Base-by-base conservation (phyloP, 139 green algal species). In the Tetraselmis striata region DNA sequence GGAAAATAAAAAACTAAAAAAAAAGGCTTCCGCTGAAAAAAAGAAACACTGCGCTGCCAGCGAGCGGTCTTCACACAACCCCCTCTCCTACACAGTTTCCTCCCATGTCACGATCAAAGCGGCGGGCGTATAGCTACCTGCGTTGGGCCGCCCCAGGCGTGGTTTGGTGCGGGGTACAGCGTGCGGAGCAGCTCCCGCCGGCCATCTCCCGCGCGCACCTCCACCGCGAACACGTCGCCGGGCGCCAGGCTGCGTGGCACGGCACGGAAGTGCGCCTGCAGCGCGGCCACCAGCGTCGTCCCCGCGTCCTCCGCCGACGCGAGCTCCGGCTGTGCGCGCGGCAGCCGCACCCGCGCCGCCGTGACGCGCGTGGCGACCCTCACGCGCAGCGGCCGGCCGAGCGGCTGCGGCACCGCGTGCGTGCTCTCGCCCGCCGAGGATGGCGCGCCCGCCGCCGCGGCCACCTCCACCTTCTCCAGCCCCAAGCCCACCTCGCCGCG, bases 171-270 rank as follows among this genome's bases (percentile, higher is more conserved):
- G 28, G 5, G 1, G 75, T 30, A 24, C 2, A 25, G 18, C 1
- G 27, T 11, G 23, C 26, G 76, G 29, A 29, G 59, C 26, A 82
- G 77, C 59, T 74, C 78, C 28, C 28, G 80, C 78, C 82, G 29
- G 5, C 79, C 28, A 27, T 18, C 58, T n/a, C 32, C 59, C 59
- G 29, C 58, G 24, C 28, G 27, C 28, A 58, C 2, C 1, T 78
- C 81, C 79, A 87, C 84, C 2, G 78, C 84, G 77, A 91, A 79
- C 45, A 91, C 75, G 31, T 91, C 87, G 1, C 87, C 86, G 1
- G 27, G 59, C 1, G 32, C n/a, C n/a, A 91, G 32, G 28, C 86
- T 29, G 23, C 86, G 75, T 18, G 29, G 59, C 2, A 27, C 79
- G 2, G 32, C 31, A 27, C 77, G 58, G 26, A 91, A 85, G 80